Evolutionary conservation across 2,329 filamentous ascomycete genomes (phyloP), one percentile per base, ranked within the genome.

Genomic region (Sporothrix luriei): DNA sequence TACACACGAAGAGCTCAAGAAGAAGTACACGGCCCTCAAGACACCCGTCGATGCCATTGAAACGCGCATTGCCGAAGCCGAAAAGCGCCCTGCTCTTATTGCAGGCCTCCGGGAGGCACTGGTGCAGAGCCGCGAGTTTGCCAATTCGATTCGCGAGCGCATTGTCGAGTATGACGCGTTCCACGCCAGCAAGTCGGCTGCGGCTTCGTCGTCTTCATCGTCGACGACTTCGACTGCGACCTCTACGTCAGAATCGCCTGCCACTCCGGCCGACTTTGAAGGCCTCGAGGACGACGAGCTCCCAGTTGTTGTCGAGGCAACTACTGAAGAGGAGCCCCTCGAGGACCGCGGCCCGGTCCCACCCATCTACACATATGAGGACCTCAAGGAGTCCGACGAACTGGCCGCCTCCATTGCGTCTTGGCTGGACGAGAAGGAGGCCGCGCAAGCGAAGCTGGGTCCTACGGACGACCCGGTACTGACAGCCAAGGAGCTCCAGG

Each of bases 31-130:
- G 78, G 87, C 86, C 57, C 87, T 99, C 65, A 90, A 92, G 77
- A 87, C 88, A 68, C 86, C 97, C 61, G 91, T 94, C 67, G 83
- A 87, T 43, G 94, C 94, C 1, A 88, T 97, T 33, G 85, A 93
- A 74, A 88, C 86, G 76, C 88, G 95, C 71, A 88, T 90, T 62
- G 85, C 90, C 19, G 94, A 99, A 78, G 84, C 87, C 2, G 80
- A 83, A 14, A 86, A 88, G 77, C 88, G 94, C 38, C 93, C 93
- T 0, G 87, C 87, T 69, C 84, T 90, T 33, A 77, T 97, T 65
- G 82, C 88, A 67, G 78, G 82, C 6, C 82, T 98, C 46, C 85
- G 91, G 78, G 87, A 90, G 3, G 85, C 88, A n/a, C 82, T 98
- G 61, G 85, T 89, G 69, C 87, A 90, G 76, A 90, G 92, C 2